Percentiles rank a stretch among this genome's conserved stretches.
Conservation (phyloP, 352 stramenopile genomes). For the Thraustochytrium sp. region DNA sequence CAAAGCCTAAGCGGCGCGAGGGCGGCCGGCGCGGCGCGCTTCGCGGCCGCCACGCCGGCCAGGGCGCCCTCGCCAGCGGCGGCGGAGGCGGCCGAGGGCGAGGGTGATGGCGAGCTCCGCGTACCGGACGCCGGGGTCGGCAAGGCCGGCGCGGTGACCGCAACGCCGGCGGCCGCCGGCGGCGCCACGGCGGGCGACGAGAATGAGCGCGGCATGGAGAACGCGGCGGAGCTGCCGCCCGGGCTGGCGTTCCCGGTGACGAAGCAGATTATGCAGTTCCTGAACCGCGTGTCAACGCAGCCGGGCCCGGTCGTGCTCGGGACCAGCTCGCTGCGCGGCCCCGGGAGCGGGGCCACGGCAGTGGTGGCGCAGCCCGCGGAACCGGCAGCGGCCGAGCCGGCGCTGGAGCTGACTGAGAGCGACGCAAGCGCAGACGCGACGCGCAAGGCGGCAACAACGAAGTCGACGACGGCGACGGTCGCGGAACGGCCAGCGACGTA, state of each 20-base stretch:
- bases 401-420: too few relatives aligned
- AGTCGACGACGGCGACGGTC: background rate
- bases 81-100: too few relatives aligned
- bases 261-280: conserved; percentile 41
- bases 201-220: background rate
- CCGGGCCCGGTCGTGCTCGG: background rate
- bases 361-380: too few relatives aligned
- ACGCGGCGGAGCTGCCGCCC: background rate
- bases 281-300: conserved; percentile 24
- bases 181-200: too few relatives aligned
- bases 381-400: too few relatives aligned
- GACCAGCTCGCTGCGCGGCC: background rate
- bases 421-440: background rate
- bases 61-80: too few relatives aligned
- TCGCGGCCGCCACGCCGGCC: too few relatives aligned
- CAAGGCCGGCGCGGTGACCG: too few relatives aligned
- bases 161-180: too few relatives aligned
- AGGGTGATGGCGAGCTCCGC: too few relatives aligned
- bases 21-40: background rate
- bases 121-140: too few relatives aligned
- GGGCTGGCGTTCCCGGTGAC: conserved; percentile 42
- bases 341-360: background rate
- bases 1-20: background rate
- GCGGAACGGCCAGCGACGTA: background rate
- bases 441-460: background rate